These are phyloP conservation scores for Malus asiatica DNA, from an alignment of 306 rosid genomes.

Conservation along the genomic window DNA sequence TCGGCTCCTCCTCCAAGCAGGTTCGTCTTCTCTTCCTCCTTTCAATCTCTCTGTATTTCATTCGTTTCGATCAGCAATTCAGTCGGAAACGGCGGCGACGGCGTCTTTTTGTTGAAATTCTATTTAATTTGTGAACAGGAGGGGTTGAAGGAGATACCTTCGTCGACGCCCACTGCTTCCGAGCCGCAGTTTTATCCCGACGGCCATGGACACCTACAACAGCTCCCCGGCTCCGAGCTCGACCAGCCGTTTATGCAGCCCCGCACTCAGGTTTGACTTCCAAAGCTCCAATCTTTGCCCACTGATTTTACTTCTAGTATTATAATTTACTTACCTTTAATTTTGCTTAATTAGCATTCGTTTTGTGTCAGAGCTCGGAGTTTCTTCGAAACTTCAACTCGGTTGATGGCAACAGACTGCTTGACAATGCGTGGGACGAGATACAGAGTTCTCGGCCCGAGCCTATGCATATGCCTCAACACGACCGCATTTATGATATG, in stretches of 20 bases:
- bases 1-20: conserved; percentile 80
- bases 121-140: conserved; percentile 37
- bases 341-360: not conserved
- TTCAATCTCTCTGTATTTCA: not conserved
- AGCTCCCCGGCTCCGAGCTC: conserved; percentile 68
- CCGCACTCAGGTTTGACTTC: conserved; percentile 46
- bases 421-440: conserved; percentile 84
- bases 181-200: conserved; percentile 36
- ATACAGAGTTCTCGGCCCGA: conserved; percentile 36
- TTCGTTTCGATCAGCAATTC: not conserved
- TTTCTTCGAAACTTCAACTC: conserved; percentile 67
- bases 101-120: conserved; percentile 1
- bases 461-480: conserved; percentile 22
- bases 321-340: not conserved
- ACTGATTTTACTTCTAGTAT: not conserved
- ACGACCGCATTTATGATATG: conserved; percentile 25
- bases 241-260: conserved; percentile 59
- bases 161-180: conserved; percentile 41
- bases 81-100: not conserved
- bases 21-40: conserved; percentile 6
- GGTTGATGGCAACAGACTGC: conserved; percentile 40
- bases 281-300: not conserved
- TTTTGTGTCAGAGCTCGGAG: conserved; percentile 48
- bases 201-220: conserved; percentile 2
- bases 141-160: conserved; percentile 79